Conservation (phyloP, 1,284 basidiomycete genomes). For the Cryptococcus sp. region DNA sequence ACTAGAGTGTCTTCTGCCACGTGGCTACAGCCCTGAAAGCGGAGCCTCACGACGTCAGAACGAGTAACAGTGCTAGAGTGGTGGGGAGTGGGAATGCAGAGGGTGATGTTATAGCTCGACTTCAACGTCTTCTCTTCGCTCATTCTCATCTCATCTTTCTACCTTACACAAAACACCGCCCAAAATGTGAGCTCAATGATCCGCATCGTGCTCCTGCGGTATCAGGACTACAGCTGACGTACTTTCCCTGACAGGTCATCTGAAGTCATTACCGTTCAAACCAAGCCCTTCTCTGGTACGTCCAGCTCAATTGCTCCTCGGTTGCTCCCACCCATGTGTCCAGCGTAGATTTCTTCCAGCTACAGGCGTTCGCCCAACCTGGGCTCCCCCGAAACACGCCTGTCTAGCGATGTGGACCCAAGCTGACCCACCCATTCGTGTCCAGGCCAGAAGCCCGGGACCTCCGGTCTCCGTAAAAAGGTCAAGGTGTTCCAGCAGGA, state of each 20-base stretch:
- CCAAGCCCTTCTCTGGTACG: slow-evolving; percentile 52
- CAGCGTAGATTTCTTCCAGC: background rate
- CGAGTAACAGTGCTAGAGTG: no score
- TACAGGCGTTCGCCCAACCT: background rate
- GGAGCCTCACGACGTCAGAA: no score
- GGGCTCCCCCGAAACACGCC: slow-evolving; percentile 22
- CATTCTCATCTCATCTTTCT: background rate
- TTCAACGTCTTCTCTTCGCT: slow-evolving; percentile 4
- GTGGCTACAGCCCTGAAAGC: no score
- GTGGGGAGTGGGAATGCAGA: no score
- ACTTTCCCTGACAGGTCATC: slow-evolving; percentile 26
- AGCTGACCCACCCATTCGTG: no score
- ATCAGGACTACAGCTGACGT: background rate
- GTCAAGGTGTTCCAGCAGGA: slow-evolving; percentile 90
- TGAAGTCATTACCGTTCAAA: slow-evolving; percentile 38
- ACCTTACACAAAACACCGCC: background rate
- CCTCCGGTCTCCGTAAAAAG: slow-evolving; percentile 91
- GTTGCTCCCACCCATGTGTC: background rate
- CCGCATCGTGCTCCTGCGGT: no score
- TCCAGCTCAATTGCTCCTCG: background rate
- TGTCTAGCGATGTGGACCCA: background rate
- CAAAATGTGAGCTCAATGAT: slow-evolving; percentile 9
- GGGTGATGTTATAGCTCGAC: background rate
- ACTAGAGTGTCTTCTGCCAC: no score
- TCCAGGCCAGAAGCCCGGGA: slow-evolving; percentile 83